Evolutionary conservation across 2,329 filamentous ascomycete genomes (phyloP).

Genomic region (Chrysosporium queenslandicum): DNA sequence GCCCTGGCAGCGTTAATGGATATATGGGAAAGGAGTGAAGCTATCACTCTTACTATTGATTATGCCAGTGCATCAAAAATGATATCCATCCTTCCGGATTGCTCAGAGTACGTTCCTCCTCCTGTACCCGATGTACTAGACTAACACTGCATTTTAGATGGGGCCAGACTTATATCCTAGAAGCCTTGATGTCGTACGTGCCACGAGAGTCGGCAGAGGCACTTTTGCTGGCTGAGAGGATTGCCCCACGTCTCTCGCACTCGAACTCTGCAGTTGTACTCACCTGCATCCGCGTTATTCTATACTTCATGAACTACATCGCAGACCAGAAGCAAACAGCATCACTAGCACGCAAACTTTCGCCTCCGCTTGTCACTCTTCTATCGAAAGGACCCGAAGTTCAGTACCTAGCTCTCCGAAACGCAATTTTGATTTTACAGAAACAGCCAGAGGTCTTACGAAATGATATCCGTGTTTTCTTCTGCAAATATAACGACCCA

Average conservation of each 20-base stretch:
- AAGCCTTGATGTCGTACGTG: slow-evolving; percentile 95
- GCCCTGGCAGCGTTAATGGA: slow-evolving; percentile 86
- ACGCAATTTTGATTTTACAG: slow-evolving; percentile 88
- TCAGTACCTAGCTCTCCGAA: slow-evolving; percentile 91
- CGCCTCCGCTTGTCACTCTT: slow-evolving; percentile 85
- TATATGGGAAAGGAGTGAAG: slow-evolving; percentile 96
- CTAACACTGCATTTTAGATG: slow-evolving; percentile 50
- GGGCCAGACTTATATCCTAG: slow-evolving; percentile 97
- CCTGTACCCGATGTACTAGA: not conserved
- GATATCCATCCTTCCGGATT: slow-evolving; percentile 90
- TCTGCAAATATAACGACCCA: slow-evolving; percentile 99
- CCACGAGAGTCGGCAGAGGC: slow-evolving; percentile 86
- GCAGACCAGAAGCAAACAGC: slow-evolving; percentile 80
- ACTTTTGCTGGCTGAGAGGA: slow-evolving; percentile 78
- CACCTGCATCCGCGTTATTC: slow-evolving; percentile 88
- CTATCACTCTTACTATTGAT: slow-evolving; percentile 95
- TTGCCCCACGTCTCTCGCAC: slow-evolving; percentile 89
- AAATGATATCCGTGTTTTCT: slow-evolving; percentile 97
- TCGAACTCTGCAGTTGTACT: slow-evolving; percentile 94
- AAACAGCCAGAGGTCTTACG: slow-evolving; percentile 82
- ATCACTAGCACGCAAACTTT: slow-evolving; percentile 80
- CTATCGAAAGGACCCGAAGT: slow-evolving; percentile 95
- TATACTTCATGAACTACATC: slow-evolving; percentile 99
- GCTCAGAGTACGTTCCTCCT: slow-evolving; percentile 66
- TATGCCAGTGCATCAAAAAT: slow-evolving; percentile 97